These are phyloP conservation scores for Paspalum vaginatum DNA, from an alignment of 176 grass and related monocot genomes.

Conservation along the genomic window DNA sequence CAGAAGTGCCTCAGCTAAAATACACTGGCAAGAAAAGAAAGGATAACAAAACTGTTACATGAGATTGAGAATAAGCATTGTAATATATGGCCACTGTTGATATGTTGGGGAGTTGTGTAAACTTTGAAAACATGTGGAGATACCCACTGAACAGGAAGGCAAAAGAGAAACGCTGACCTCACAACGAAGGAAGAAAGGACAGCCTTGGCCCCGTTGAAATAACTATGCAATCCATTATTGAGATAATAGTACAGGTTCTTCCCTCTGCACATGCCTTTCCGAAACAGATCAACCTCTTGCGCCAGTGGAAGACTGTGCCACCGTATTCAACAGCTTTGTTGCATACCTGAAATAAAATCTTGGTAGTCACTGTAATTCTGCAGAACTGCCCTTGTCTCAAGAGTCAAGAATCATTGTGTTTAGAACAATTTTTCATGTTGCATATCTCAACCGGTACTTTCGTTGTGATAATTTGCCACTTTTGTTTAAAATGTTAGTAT, in stretches of 20 bases:
- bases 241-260: conserved; percentile 45
- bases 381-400: not conserved
- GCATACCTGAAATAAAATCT: conserved; percentile 28
- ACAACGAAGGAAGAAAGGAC: conserved; percentile 44
- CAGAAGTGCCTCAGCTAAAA: not conserved
- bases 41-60: not conserved
- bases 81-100: conserved; percentile 2
- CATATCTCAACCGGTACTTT: not conserved
- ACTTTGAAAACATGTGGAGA: conserved; percentile 31
- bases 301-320: conserved; percentile 43
- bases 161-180: conserved; percentile 45
- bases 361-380: conserved; percentile 10
- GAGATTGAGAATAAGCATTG: conserved; percentile 4
- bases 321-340: conserved; percentile 29
- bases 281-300: conserved; percentile 52
- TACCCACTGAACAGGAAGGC: conserved; percentile 28
- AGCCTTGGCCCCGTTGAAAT: conserved; percentile 48
- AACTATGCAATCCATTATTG: conserved; percentile 53
- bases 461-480: not conserved
- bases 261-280: conserved; percentile 52
- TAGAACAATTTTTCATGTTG: not conserved
- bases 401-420: conserved; percentile 3
- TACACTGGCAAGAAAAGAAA: not conserved
- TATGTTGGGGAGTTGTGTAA: conserved; percentile 28
- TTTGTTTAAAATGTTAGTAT: not conserved